Conservation (phyloP, 495 filamentous ascomycete species). For the Clavariopsis aquatica region DNA sequence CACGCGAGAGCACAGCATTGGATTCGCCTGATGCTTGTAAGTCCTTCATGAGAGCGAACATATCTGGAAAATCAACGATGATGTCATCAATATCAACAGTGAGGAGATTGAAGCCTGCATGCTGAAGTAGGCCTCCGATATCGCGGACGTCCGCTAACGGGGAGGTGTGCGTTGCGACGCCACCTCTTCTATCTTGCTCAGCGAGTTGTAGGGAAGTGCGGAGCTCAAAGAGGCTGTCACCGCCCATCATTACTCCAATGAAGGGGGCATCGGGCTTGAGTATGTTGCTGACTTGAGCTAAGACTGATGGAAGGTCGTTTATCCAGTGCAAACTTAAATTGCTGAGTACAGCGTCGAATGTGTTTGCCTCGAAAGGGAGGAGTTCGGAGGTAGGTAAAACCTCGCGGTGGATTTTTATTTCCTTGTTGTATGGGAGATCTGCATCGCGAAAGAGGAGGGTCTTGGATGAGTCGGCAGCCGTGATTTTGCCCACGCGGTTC, state of each 20-base stretch:
- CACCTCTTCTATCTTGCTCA: constrained; percentile 82
- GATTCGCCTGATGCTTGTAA: constrained; percentile 92
- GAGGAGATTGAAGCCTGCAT: constrained; percentile 89
- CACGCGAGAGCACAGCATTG: constrained; percentile 79
- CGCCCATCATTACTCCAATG: constrained; percentile 93
- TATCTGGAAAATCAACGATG: constrained; percentile 90
- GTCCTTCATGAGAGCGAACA: constrained; percentile 88
- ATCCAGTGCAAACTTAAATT: constrained; percentile 94
- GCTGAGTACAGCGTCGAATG: constrained; percentile 86
- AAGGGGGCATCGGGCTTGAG: constrained; percentile 92
- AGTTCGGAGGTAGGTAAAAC: constrained; percentile 68
- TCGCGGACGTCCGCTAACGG: constrained; percentile 92
- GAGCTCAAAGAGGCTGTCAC: constrained; percentile 91
- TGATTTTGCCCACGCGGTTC: constrained; percentile 66
- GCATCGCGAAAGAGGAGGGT: constrained; percentile 81
- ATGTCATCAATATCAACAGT: constrained; percentile 98
- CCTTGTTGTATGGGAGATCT: constrained; percentile 70
- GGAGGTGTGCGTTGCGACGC: constrained; percentile 81
- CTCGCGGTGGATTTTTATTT: constrained; percentile 68
- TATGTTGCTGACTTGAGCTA: constrained; percentile 75
- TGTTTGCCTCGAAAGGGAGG: constrained; percentile 72
- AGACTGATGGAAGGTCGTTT: constrained; percentile 85
- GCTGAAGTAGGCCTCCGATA: constrained; percentile 80
- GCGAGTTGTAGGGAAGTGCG: constrained; percentile 92
- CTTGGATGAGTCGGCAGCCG: constrained; percentile 77